Evolutionary conservation across 495 filamentous ascomycete species (phyloP), one percentile per base, ranked within the genome.

Genomic region (Penicillium arizonense): DNA sequence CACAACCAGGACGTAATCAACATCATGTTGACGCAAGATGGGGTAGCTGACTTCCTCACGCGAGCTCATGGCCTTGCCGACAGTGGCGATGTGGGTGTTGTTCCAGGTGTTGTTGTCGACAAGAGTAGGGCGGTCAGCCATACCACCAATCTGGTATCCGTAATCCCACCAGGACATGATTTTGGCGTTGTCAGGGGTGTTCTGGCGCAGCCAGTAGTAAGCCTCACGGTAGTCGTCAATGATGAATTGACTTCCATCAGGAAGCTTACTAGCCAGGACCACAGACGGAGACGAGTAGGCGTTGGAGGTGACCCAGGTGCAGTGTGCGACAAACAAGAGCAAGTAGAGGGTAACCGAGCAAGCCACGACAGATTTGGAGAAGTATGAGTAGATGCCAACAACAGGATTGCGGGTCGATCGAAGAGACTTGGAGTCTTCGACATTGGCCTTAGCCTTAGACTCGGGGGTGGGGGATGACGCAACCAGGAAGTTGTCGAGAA

Each of bases 81-180:
- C 95, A 12, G 95, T 99, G 35, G 95, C 95, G 70, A 99, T 99
- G 69, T 99, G 95, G 11, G 95, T 99, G 76, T 99, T 99, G 75
- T 99, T 99, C 95, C 95, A 99, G 13, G 95, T 99, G 73, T 99
- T 99, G 77, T 99, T 99, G 76, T 99, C 95, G 16, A 99, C 95
- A 36, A 99, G 79, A 0, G 95, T 99, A 34, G 95, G 91, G 21
- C 95, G 85, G 70, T 99, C 95, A 33, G 95, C 95, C 95, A 99
- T 99, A 52, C 95, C 95, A 75, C 95, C 95, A 67, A 99, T 99
- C 74, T 99, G 95, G 75, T 99, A 99, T 45, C 95, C 95, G 59
- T 99, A 99, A 67, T 99, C 95, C 95, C 95, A 99, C 95, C 95
- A 99, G 13, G 90, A 92, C 95, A 97, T 97, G 64, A 99, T 88